phyloP scores from a whole-genome alignment of 2,329 filamentous ascomycete species.

The Epichloe coenophiala region DNA sequence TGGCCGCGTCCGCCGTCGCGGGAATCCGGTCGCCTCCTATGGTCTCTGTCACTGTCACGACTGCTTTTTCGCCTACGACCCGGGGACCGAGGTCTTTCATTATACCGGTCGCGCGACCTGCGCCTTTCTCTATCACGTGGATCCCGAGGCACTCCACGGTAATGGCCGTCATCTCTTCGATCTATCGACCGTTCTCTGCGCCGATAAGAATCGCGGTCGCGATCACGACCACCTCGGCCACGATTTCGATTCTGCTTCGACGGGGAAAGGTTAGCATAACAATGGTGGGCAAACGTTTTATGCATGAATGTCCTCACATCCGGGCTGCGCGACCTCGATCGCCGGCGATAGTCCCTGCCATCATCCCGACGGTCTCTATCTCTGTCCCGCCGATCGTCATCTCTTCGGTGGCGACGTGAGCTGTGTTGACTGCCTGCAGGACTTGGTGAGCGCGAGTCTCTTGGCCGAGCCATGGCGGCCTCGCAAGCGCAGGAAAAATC shows the following conservation, averaged over 20 bases:
- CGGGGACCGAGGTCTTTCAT: slow-evolving; percentile 44
- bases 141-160: slow-evolving; percentile 48
- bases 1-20: slow-evolving; percentile 50
- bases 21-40: slow-evolving; percentile 62
- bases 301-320: slow-evolving; percentile 37
- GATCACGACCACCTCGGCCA: slow-evolving; percentile 32
- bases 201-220: slow-evolving; percentile 44
- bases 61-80: slow-evolving; percentile 47
- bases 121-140: slow-evolving; percentile 42
- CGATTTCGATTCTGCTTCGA: slow-evolving; percentile 42
- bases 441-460: slow-evolving; percentile 77
- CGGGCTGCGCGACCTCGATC: slow-evolving; percentile 48
- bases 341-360: slow-evolving; percentile 37
- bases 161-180: slow-evolving; percentile 51
- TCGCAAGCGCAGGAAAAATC: slow-evolving; percentile 28
- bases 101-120: slow-evolving; percentile 47
- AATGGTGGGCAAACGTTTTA: slow-evolving; percentile 9
- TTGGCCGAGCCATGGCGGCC: slow-evolving; percentile 46
- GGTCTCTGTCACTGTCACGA: slow-evolving; percentile 50
- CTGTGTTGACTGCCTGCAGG: slow-evolving; percentile 75
- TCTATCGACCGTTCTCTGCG: slow-evolving; percentile 59
- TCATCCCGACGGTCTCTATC: slow-evolving; percentile 37
- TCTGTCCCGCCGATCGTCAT: slow-evolving; percentile 43
- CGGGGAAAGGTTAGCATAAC: slow-evolving; percentile 24
- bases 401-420: slow-evolving; percentile 53